Evolutionary conservation across 2,329 filamentous ascomycete species (phyloP).

Genomic region (Neopestalotiopsis sp.): DNA sequence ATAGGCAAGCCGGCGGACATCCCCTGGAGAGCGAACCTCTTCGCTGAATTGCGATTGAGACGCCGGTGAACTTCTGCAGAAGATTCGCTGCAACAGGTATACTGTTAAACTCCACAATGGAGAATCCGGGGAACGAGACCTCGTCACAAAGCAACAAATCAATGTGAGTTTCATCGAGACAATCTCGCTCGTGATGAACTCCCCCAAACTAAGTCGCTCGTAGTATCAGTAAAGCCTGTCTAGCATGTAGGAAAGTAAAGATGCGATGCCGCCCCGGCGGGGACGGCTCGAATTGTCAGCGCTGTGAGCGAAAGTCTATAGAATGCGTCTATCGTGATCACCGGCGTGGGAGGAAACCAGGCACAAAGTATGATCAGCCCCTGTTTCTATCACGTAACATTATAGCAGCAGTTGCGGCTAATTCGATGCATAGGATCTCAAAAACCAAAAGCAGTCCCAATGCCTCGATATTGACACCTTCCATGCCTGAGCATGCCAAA

Average conservation of each 20-base stretch:
- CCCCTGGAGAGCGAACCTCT: not conserved
- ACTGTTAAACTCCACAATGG: not conserved
- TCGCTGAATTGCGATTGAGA: not conserved
- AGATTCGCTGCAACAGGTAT: not conserved
- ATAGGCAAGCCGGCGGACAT: not conserved
- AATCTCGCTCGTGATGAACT: not conserved
- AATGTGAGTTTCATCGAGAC: not conserved
- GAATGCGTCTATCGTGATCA: slow-evolving; percentile 44
- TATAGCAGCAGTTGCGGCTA: too few relatives aligned
- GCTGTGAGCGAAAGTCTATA: slow-evolving; percentile 42
- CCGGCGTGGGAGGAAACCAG: slow-evolving; percentile 43
- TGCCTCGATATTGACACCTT: not conserved
- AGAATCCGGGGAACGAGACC: not conserved
- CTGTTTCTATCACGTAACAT: too few relatives aligned
- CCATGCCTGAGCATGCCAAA: not conserved
- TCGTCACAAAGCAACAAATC: not conserved
- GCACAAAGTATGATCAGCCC: slow-evolving; percentile 34
- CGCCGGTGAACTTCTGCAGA: not conserved
- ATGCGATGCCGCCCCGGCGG: slow-evolving; percentile 40
- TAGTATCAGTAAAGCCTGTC: slow-evolving; percentile 34
- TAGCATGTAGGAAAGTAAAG: slow-evolving; percentile 43
- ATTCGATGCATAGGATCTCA: not conserved
- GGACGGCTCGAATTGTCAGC: slow-evolving; percentile 35
- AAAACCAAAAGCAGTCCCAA: not conserved
- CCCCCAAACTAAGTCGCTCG: not conserved